Base-by-base conservation (phyloP, 345 rosid genomes). In the Boechera divaricarpa region DNA sequence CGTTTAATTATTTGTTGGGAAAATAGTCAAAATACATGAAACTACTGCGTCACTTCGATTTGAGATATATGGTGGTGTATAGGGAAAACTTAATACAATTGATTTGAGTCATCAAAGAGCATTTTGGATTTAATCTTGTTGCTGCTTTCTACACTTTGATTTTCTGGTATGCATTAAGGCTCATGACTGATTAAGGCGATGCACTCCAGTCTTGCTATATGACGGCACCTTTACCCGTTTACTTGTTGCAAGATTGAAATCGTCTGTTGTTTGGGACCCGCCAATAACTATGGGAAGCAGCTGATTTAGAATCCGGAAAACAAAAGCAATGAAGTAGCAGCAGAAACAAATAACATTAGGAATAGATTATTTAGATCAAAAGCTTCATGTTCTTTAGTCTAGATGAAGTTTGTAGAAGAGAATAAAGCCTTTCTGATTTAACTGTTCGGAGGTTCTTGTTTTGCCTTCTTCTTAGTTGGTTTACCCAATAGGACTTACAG, bases 131-230 rank as follows among this genome's bases (percentile, higher is more conserved):
- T 49, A 41, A 42, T 24, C 56, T 61, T 41, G 69, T 88, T 18
- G 68, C 80, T 28, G 45, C 75, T 69, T 86, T 89, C 76, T 90
- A 84, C 67, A 48, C 5, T 41, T 35, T 63, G 24, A 49, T 59
- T 10, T 65, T 53, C 29, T 48, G 12, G 63, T 60, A 61, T 66
- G 79, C 54, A 42, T 44, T 7, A 65, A 82, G 70, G 82, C 73
- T 44, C 41, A 77, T 36, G 67, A 57, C 0, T 67, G 21, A 16
- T 12, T 84, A 54, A 44, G 42, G 55, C 12, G 36, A 2, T 74
- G 4, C 55, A 2, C 67, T 77, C 85, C 82, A 36, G 3, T 32
- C n/a, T 79, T 48, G 68, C n/a, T 35, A 85, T 84, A 38, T 0
- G 51, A 79, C 5, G 49, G 26, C 12, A 63, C 65, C 42, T 80